phyloP scores from a whole-genome alignment of 2,329 filamentous ascomycete species.

The Exophiala alcalophila region DNA sequence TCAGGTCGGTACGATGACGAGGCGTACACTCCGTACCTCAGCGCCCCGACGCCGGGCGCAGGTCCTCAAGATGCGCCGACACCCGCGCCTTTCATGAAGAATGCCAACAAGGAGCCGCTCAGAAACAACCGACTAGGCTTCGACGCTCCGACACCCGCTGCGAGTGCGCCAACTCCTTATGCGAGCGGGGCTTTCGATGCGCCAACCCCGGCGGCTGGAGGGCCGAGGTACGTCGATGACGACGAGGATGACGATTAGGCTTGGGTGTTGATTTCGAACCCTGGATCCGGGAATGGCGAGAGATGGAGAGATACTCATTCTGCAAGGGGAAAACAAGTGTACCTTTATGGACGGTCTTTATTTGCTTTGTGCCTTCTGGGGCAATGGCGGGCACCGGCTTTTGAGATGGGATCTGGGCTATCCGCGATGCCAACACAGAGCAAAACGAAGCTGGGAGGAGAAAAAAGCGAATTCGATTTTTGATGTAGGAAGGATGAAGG shows the following conservation, averaged over 20 bases:
- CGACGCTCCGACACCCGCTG: slow-evolving; percentile 32
- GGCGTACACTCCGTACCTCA: slow-evolving; percentile 47
- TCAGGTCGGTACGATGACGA: slow-evolving; percentile 49
- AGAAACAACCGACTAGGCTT: slow-evolving; percentile 25
- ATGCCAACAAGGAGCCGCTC: slow-evolving; percentile 27
- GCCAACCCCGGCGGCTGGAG: slow-evolving; percentile 31
- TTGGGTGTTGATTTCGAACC: too few species aligned
- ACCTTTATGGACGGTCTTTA: too few species aligned
- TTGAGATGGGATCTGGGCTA: too few species aligned
- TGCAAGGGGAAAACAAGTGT: too few species aligned
- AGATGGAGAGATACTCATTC: too few species aligned
- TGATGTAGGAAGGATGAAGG: too few species aligned
- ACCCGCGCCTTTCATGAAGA: slow-evolving; percentile 38
- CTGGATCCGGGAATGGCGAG: too few species aligned
- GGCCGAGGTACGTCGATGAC: slow-evolving; percentile 30
- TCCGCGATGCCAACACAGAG: too few species aligned
- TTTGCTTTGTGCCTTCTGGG: too few species aligned
- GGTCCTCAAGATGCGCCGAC: slow-evolving; percentile 49
- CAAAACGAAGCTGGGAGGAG: too few species aligned
- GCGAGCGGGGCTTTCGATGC: slow-evolving; percentile 52
- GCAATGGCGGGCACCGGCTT: too few species aligned
- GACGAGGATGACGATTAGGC: slow-evolving; percentile 29
- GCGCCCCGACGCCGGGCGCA: slow-evolving; percentile 45
- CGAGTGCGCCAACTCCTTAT: slow-evolving; percentile 56
- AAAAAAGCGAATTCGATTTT: too few species aligned